Percentiles rank a stretch among this genome's conserved stretches.
phyloP scores from a whole-genome alignment of 2,329 filamentous ascomycete genomes.

The Colletotrichum lupini region DNA sequence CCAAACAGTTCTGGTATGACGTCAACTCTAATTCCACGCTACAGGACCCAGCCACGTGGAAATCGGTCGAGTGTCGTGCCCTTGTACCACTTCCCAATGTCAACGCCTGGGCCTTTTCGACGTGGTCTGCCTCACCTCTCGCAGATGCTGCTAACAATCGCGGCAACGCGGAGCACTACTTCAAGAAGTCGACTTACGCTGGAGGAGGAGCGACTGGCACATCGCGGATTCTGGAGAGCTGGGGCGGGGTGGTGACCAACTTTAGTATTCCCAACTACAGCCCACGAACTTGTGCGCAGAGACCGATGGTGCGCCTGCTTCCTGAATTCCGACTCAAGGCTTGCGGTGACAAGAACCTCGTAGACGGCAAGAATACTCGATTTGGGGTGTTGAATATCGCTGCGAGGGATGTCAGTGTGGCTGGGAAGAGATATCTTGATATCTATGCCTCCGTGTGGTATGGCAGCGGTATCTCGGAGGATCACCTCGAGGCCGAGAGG shows the following conservation, averaged over 20 bases:
- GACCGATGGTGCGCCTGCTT: constrained; percentile 44
- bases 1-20: constrained; percentile 40
- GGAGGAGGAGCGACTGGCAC: constrained; percentile 15
- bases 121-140: constrained; percentile 39
- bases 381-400: constrained; percentile 41
- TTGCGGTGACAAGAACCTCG: constrained; percentile 39
- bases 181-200: constrained; percentile 37
- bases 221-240: constrained; percentile 43
- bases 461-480: constrained; percentile 36
- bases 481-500: constrained; percentile 39
- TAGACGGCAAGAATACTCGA: constrained; percentile 32
- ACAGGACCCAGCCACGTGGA: constrained; percentile 37
- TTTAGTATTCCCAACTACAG: constrained; percentile 48
- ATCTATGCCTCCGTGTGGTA: constrained; percentile 41
- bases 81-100: constrained; percentile 42
- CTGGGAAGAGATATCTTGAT: constrained; percentile 28
- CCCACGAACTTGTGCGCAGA: constrained; percentile 40
- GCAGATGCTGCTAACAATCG: constrained; percentile 42
- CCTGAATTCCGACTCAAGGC: constrained; percentile 41
- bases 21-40: constrained; percentile 35
- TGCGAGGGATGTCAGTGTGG: constrained; percentile 35
- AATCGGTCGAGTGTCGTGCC: constrained; percentile 37
- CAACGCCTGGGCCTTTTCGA: constrained; percentile 37
- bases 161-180: constrained; percentile 44
- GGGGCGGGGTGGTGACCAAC: constrained; percentile 48